Conservation (phyloP, 1,139 yeast species). For the Saccharomycopsis hybrid region DNA sequence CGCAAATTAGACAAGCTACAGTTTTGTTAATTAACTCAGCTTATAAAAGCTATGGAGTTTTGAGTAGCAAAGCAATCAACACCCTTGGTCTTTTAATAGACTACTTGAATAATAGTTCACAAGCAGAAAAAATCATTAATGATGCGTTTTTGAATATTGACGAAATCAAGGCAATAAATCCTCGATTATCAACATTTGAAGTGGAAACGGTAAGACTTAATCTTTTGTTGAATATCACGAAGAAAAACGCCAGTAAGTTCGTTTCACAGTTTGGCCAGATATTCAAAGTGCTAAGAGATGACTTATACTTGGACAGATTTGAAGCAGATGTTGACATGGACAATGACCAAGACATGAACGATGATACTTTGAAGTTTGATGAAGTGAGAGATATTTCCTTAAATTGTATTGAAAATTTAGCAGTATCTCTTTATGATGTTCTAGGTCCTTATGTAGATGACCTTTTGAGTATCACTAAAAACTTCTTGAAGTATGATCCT, state of each 20-base stretch:
- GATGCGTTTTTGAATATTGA: constrained; percentile 7
- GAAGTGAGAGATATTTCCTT: constrained; percentile 48
- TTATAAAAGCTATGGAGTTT: constrained; percentile 40
- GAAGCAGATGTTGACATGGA: constrained; percentile 19
- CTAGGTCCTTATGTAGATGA: constrained; percentile 29
- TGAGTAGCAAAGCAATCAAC: constrained; percentile 48
- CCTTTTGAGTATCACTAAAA: constrained; percentile 31
- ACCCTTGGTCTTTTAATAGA: constrained; percentile 46
- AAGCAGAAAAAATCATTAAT: constrained; percentile 7
- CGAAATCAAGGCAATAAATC: constrained; percentile 1
- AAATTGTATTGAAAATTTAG: constrained; percentile 33
- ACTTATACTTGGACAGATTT: constrained; percentile 30
- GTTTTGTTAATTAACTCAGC: constrained; percentile 35
- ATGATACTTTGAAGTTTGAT: constrained; percentile 36
- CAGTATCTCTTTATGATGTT: constrained; percentile 24
- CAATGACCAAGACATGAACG: constrained; percentile 26
- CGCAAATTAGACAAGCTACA: constrained; percentile 37
- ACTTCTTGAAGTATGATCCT: constrained; percentile 54
- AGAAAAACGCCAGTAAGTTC: constrained; percentile 22
- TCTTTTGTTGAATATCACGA: constrained; percentile 24
- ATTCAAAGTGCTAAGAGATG: constrained; percentile 26
- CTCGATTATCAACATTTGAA: constrained; percentile 1
- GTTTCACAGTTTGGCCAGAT: constrained; percentile 23
- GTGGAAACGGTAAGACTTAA: constrained; percentile 15
- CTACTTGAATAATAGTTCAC: constrained; percentile 26